Percentiles rank a stretch among this genome's conserved stretches.
Conservation (phyloP, 2,329 filamentous ascomycete species). For the Sclerotinia subarctica region DNA sequence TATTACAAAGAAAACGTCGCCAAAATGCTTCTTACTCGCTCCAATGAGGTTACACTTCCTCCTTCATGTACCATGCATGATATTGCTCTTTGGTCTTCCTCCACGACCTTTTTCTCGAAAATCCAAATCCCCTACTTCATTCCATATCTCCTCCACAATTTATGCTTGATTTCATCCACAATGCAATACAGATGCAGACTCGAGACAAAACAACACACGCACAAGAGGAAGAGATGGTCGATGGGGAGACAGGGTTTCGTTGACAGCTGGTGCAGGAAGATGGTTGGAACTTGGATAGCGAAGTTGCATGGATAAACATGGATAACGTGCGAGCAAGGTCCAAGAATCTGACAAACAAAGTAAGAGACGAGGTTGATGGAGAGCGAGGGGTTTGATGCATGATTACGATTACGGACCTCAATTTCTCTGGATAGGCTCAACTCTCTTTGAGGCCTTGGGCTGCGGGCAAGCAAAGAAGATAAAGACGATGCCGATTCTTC, state of each 20-base stretch:
- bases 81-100: neutral
- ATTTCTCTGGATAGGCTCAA: neutral
- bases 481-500: conserved; percentile 3
- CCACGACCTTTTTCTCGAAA: neutral
- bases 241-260: neutral
- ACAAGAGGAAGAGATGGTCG: neutral
- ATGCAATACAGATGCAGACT: neutral
- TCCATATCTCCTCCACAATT: neutral
- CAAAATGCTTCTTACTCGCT: neutral
- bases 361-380: neutral
- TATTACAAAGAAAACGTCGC: neutral
- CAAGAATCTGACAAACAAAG: neutral
- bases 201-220: neutral
- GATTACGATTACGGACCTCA: conserved; percentile 18
- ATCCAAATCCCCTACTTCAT: neutral
- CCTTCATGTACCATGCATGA: neutral
- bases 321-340: neutral
- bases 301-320: neutral
- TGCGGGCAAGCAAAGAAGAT: neutral
- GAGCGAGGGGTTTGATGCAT: conserved; percentile 8
- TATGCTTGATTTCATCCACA: neutral
- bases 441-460: neutral
- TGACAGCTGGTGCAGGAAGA: neutral
- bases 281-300: neutral
- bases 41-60: neutral